phyloP scores from a whole-genome alignment of 179 eudicot species.

The Silene coronaria region DNA sequence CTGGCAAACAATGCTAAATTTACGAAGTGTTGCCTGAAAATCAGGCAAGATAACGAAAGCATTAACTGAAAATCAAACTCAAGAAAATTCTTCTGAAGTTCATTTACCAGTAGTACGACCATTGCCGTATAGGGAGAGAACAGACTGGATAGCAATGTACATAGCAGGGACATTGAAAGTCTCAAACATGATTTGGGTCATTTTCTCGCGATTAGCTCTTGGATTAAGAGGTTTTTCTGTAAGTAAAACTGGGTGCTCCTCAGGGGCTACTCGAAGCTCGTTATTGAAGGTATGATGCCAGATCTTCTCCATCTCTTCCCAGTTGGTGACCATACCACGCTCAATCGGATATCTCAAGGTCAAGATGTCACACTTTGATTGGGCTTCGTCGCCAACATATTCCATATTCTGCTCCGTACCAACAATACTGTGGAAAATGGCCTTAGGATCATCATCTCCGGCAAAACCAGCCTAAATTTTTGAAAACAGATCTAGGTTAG shows the following conservation, averaged over 20 bases:
- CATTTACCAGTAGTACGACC: constrained; percentile 44
- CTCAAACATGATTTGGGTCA: constrained; percentile 42
- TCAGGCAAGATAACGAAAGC: background rate
- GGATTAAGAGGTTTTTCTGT: constrained; percentile 42
- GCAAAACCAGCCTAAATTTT: constrained; percentile 13
- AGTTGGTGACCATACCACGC: constrained; percentile 41
- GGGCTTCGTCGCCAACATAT: constrained; percentile 42
- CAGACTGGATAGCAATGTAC: constrained; percentile 71
- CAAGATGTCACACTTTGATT: constrained; percentile 39
- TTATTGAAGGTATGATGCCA: background rate
- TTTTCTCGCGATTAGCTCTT: constrained; percentile 34
- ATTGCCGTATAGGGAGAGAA: constrained; percentile 58
- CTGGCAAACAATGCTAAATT: background rate
- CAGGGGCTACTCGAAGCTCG: constrained; percentile 16
- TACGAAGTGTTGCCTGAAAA: background rate
- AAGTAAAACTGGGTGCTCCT: constrained; percentile 41
- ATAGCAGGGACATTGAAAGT: constrained; percentile 65
- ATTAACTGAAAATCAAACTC: background rate
- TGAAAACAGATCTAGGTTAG: background rate
- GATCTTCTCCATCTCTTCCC: constrained; percentile 46
- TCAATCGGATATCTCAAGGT: constrained; percentile 38
- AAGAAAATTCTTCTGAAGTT: background rate
- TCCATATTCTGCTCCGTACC: background rate
- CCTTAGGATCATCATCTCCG: constrained; percentile 14
- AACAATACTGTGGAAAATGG: constrained; percentile 6